These are phyloP conservation scores for Picea glauca DNA, from an alignment of 75 land plant genomes.

Conservation along the genomic window DNA sequence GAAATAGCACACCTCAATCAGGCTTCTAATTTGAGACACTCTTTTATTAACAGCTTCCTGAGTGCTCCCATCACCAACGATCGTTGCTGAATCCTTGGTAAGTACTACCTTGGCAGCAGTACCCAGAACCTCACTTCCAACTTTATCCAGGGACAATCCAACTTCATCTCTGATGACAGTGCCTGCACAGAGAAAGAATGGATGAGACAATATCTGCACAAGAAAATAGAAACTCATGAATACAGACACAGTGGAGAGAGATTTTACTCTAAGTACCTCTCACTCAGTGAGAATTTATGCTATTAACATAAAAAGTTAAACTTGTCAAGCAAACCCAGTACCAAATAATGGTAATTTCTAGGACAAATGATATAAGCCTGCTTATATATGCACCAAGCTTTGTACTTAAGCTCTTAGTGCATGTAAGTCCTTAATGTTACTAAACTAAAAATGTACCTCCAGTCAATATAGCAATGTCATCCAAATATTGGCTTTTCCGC, in stretches of 20 bases:
- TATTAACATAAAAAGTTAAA: no score
- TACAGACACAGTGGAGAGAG: not conserved
- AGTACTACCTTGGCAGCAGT: slow-evolving; percentile 73
- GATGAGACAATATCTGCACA: not conserved
- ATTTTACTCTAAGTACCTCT: not conserved
- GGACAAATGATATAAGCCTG: no score
- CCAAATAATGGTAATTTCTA: no score
- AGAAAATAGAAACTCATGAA: not conserved
- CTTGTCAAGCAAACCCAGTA: no score
- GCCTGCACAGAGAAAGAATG: slow-evolving; percentile 34
- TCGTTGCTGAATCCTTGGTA: slow-evolving; percentile 73
- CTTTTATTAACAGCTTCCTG: slow-evolving; percentile 36
- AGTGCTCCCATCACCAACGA: slow-evolving; percentile 86
- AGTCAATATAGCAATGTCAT: slow-evolving; percentile 88
- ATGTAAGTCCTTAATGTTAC: not conserved
- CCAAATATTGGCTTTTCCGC: slow-evolving; percentile 80
- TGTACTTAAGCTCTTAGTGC: not conserved
- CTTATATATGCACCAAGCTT: no score
- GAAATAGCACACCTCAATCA: slow-evolving; percentile 18
- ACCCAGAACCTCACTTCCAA: slow-evolving; percentile 34
- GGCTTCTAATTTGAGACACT: not conserved
- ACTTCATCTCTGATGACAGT: slow-evolving; percentile 82
- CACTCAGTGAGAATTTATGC: not conserved
- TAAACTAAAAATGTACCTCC: slow-evolving; percentile 36
- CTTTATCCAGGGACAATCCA: slow-evolving; percentile 66